Evolutionary conservation across 257 asterid species (phyloP).

Genomic region (Fraxinus excelsior): DNA sequence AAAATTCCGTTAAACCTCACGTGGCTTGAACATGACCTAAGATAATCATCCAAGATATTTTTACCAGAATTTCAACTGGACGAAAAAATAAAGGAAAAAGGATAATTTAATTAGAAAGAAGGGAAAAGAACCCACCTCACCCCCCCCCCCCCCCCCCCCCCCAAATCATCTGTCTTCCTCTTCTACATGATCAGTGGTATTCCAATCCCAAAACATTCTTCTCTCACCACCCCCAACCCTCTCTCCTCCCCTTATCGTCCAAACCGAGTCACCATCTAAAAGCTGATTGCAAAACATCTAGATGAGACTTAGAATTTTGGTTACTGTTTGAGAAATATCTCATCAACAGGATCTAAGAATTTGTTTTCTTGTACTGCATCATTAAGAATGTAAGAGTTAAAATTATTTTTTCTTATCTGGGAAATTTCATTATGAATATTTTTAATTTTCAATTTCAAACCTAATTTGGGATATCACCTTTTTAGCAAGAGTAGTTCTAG

Average conservation of each 20-base stretch:
- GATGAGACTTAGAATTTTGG: background rate
- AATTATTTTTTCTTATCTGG: background rate
- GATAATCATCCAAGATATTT: background rate
- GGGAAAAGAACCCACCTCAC: too few relatives aligned
- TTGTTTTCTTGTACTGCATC: background rate
- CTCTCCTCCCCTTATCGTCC: background rate
- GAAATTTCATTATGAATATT: background rate
- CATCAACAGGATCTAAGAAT: background rate
- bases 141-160: background rate
- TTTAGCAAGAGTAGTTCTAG: background rate
- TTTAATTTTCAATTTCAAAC: background rate
- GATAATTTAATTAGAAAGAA: background rate
- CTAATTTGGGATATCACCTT: background rate
- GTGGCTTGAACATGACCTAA: background rate
- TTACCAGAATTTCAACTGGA: background rate
- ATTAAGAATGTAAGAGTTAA: background rate
- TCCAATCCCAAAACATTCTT: background rate
- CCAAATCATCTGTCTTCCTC: background rate
- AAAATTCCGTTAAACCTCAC: background rate
- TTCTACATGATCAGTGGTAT: background rate
- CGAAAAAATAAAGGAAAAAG: background rate
- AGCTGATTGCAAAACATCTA: background rate
- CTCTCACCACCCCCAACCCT: background rate
- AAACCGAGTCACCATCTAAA: background rate
- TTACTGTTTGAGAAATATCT: background rate